A percentile compares a stretch with the other conserved stretches of the same genome.
phyloP scores from a whole-genome alignment of 805 yeast species.

The Kazachstania africana region DNA sequence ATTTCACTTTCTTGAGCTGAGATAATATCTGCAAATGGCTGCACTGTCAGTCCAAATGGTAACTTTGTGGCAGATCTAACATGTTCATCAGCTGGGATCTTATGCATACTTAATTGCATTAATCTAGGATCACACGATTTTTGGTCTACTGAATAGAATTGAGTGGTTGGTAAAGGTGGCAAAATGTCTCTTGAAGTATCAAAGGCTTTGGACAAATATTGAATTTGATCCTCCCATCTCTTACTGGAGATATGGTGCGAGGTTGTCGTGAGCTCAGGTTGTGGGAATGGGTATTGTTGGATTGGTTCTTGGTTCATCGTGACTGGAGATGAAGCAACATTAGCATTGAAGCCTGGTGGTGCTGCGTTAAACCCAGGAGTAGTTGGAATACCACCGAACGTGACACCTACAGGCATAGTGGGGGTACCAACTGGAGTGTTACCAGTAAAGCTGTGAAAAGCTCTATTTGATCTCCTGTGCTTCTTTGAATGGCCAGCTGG shows the following conservation, averaged over 20 bases:
- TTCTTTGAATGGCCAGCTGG: conserved; percentile 7
- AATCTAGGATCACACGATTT: conserved; percentile 76
- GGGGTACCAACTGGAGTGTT: conserved; percentile 4
- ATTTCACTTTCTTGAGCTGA: conserved; percentile 36
- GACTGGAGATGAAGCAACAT: conserved; percentile 6
- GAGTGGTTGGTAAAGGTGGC: conserved; percentile 77
- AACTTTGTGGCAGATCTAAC: conserved; percentile 57
- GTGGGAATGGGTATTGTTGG: not conserved
- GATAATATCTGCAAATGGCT: conserved; percentile 68
- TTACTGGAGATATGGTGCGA: conserved; percentile 24
- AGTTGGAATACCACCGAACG: too few relatives aligned
- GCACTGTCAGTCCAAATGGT: conserved; percentile 70
- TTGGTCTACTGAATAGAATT: conserved; percentile 62
- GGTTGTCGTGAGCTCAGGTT: conserved; percentile 6
- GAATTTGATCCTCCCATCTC: conserved; percentile 27
- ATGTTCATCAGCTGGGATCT: conserved; percentile 64
- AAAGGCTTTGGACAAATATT: conserved; percentile 36
- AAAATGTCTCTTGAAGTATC: conserved; percentile 63
- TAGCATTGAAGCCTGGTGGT: conserved; percentile 7
- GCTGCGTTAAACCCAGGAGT: not conserved
- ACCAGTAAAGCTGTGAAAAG: too few relatives aligned
- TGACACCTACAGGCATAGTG: too few relatives aligned
- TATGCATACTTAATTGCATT: conserved; percentile 69
- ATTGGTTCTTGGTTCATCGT: conserved; percentile 6
- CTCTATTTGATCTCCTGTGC: conserved; percentile 23